phyloP scores from a whole-genome alignment of 2,329 filamentous ascomycete species.

The Microsporum canis region DNA sequence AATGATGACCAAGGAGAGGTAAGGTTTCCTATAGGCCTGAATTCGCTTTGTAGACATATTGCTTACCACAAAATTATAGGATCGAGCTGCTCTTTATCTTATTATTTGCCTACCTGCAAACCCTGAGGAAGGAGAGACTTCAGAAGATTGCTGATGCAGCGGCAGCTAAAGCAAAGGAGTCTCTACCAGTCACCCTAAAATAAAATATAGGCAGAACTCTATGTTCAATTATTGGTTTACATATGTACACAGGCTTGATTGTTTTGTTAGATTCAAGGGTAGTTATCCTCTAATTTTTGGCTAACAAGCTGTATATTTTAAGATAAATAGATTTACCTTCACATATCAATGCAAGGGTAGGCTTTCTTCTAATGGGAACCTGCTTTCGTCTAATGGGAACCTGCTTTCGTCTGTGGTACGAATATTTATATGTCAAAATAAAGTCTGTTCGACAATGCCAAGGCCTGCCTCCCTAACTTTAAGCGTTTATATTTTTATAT shows the following conservation, averaged over 20 bases:
- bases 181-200: slow-evolving; percentile 38
- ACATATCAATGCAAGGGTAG: neutral
- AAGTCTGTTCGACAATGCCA: neutral
- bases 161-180: slow-evolving; percentile 49
- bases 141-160: slow-evolving; percentile 55
- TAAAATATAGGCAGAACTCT: slow-evolving; percentile 17
- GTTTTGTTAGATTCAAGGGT: neutral
- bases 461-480: neutral
- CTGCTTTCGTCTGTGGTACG: no score
- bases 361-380: neutral
- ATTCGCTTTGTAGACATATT: neutral
- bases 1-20: slow-evolving; percentile 99
- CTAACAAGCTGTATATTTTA: neutral
- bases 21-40: slow-evolving; percentile 20
- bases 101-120: slow-evolving; percentile 69
- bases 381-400: no score
- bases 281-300: neutral
- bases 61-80: slow-evolving; percentile 31
- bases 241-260: neutral
- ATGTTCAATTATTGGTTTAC: neutral
- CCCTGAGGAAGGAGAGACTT: slow-evolving; percentile 58
- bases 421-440: neutral
- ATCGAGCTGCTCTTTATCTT: slow-evolving; percentile 83
- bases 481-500: neutral
- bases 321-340: neutral